phyloP scores from a whole-genome alignment of 2,329 filamentous ascomycete genomes.

The Pyrenophora teres region DNA sequence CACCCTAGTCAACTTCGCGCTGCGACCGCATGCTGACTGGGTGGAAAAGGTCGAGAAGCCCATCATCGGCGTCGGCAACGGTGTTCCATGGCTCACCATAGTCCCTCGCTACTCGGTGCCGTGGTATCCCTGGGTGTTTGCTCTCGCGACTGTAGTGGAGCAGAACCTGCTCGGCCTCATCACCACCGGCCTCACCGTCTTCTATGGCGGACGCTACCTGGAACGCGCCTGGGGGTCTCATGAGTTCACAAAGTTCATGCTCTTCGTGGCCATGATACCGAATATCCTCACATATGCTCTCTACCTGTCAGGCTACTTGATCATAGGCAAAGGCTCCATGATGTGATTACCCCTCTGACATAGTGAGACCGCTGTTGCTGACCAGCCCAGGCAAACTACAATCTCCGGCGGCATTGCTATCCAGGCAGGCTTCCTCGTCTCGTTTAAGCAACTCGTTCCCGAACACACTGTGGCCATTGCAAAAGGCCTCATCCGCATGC shows the following conservation, averaged over 20 bases:
- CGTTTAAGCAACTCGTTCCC: conserved; percentile 96
- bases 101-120: conserved; percentile 77
- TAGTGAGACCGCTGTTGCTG: conserved; percentile 12
- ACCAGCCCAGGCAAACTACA: conserved; percentile 66
- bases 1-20: conserved; percentile 79
- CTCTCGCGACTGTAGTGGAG: conserved; percentile 86
- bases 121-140: conserved; percentile 90
- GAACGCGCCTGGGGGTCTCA: conserved; percentile 93
- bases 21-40: conserved; percentile 59
- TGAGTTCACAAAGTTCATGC: conserved; percentile 89
- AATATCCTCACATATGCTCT: conserved; percentile 76
- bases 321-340: conserved; percentile 69
- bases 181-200: conserved; percentile 77
- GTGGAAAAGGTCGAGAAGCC: conserved; percentile 53
- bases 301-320: conserved; percentile 72
- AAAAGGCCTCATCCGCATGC: conserved; percentile 83
- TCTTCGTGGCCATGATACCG: conserved; percentile 76
- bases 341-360: conserved; percentile 60
- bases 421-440: conserved; percentile 91
- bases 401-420: conserved; percentile 88
- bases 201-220: conserved; percentile 91
- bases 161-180: conserved; percentile 86
- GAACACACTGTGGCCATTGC: conserved; percentile 96
- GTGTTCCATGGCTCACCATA: conserved; percentile 85
- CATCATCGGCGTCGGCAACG: conserved; percentile 57